Evolutionary conservation across 2,329 filamentous ascomycete species (phyloP).

Genomic region (Neonectria punicea): DNA sequence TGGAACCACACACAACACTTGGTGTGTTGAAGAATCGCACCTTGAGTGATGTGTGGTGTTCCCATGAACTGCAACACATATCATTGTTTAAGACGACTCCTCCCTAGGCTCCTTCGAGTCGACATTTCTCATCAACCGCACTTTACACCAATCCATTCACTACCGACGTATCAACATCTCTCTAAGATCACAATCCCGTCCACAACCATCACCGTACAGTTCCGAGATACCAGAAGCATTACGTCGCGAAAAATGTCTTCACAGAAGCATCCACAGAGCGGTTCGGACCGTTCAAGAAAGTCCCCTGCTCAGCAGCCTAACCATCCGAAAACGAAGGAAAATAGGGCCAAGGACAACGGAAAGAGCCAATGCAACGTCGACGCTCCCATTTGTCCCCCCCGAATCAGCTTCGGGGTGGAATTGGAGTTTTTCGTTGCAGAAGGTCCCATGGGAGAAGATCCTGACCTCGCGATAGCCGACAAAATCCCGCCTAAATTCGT

Average conservation of each 20-base stretch:
- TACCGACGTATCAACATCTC: background rate
- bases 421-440: slow-evolving; percentile 32
- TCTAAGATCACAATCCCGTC: background rate
- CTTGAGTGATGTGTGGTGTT: background rate
- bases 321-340: background rate
- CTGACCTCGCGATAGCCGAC: background rate
- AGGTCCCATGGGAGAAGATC: background rate
- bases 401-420: slow-evolving; percentile 36
- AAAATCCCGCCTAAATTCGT: background rate
- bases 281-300: too few species aligned
- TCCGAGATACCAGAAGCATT: background rate
- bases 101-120: background rate
- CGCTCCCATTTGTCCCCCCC: slow-evolving; percentile 26
- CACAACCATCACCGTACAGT: background rate
- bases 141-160: background rate
- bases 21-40: background rate
- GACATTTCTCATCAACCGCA: background rate
- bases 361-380: background rate
- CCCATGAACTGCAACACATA: background rate
- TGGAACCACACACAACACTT: background rate
- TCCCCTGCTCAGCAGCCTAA: too few species aligned
- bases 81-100: background rate
- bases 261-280: too few species aligned
- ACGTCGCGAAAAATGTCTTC: background rate
- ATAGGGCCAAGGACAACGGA: background rate